Evolutionary conservation across 2,329 filamentous ascomycete species (phyloP).

Genomic region (Pseudonectria foliicola): DNA sequence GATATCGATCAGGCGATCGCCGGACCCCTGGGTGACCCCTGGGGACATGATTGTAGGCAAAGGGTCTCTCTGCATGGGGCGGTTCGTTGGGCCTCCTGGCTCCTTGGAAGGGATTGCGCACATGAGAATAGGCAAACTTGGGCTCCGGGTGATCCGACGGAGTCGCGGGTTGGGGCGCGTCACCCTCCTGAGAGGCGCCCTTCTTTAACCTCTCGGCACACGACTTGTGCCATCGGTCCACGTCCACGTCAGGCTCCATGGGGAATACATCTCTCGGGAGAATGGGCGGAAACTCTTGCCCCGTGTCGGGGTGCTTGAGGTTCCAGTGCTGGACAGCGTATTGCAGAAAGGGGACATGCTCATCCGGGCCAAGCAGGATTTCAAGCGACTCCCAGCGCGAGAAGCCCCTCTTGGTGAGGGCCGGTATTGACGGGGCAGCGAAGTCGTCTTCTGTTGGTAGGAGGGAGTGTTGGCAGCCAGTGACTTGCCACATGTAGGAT

Average conservation of each 20-base stretch:
- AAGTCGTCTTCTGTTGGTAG: constrained; percentile 71
- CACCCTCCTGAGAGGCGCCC: constrained; percentile 40
- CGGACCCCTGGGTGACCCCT: constrained; percentile 28
- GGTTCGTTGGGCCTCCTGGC: constrained; percentile 25
- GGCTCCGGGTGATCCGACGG: constrained; percentile 27
- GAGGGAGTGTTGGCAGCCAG: constrained; percentile 83
- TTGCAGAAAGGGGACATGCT: constrained; percentile 79
- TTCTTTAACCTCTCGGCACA: constrained; percentile 65
- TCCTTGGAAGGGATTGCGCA: constrained; percentile 24
- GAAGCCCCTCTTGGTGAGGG: constrained; percentile 76
- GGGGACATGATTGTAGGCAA: constrained; percentile 35
- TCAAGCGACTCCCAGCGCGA: constrained; percentile 93
- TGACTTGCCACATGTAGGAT: constrained; percentile 85
- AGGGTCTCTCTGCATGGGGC: constrained; percentile 27
- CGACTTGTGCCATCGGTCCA: constrained; percentile 76
- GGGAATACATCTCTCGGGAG: constrained; percentile 62
- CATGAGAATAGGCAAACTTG: constrained; percentile 31
- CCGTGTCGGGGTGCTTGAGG: constrained; percentile 67
- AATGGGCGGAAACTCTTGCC: constrained; percentile 56
- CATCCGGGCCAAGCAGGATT: constrained; percentile 76
- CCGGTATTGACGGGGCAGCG: constrained; percentile 68
- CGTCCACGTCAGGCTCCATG: constrained; percentile 63
- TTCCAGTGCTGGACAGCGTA: constrained; percentile 71
- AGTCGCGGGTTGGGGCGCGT: constrained; percentile 20
- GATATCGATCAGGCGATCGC: constrained; percentile 28